These are phyloP conservation scores for Tetrahymena borealis DNA, from an alignment of 73 alveolate species.

Conservation along the genomic window DNA sequence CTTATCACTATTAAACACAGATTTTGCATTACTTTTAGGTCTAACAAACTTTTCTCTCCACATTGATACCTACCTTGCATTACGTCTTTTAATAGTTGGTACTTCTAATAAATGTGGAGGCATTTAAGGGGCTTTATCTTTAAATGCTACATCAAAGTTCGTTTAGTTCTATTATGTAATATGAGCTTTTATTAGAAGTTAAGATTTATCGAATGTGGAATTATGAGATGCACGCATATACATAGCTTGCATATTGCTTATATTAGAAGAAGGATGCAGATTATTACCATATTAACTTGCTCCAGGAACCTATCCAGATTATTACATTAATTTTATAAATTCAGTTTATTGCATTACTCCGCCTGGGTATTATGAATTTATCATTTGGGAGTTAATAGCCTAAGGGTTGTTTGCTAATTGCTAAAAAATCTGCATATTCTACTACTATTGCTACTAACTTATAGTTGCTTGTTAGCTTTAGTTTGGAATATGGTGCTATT, in stretches of 20 bases:
- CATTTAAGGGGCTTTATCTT: constrained; percentile 36
- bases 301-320: neutral
- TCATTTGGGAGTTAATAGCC: neutral
- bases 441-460: neutral
- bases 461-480: neutral
- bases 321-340: neutral
- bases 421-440: neutral
- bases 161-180: neutral
- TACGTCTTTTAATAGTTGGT: constrained; percentile 15
- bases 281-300: neutral
- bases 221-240: neutral
- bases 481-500: too few relatives aligned
- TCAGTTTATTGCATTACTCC: neutral
- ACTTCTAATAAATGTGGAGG: constrained; percentile 38
- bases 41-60: constrained; percentile 21
- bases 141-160: constrained; percentile 12
- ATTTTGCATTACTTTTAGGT: constrained; percentile 6
- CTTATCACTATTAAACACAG: neutral
- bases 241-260: neutral
- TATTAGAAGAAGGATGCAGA: neutral
- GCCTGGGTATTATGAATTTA: neutral
- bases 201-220: neutral
- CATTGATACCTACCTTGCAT: neutral
- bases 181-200: neutral
- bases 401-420: neutral